phyloP scores from a whole-genome alignment of 148 eudicot species.

The Hydrangea macrophylla region DNA sequence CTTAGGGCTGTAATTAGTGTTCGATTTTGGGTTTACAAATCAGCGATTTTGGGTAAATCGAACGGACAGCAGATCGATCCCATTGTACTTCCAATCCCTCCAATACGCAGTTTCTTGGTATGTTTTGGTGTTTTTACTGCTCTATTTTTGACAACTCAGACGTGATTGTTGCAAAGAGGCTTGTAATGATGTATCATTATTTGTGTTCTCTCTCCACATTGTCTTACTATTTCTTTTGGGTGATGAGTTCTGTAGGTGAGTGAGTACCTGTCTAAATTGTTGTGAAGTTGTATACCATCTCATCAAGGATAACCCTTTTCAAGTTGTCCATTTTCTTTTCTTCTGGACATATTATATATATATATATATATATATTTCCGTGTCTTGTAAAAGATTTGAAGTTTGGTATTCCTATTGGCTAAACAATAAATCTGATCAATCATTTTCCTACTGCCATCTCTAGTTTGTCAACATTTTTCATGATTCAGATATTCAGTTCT shows the following conservation, averaged over 20 bases:
- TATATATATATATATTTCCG: conserved; percentile 3
- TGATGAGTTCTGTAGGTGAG: not conserved
- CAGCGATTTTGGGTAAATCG: no score
- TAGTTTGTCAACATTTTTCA: no score
- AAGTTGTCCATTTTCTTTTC: conserved; percentile 23
- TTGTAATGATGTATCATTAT: conserved; percentile 12
- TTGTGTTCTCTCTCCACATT: not conserved
- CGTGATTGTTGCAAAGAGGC: conserved; percentile 19
- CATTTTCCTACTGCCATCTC: not conserved
- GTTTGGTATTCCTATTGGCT: conserved; percentile 3
- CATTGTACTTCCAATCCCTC: not conserved
- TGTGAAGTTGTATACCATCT: conserved; percentile 25
- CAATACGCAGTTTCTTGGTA: not conserved
- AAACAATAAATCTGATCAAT: conserved; percentile 12
- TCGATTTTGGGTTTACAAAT: no score
- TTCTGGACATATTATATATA: no score
- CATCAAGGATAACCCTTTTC: conserved; percentile 30
- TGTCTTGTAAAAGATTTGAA: conserved; percentile 5
- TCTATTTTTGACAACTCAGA: conserved; percentile 2
- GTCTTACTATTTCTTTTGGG: not conserved
- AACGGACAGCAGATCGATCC: not conserved
- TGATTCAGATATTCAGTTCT: no score
- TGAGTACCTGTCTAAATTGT: conserved; percentile 9
- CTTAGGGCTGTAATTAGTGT: no score
- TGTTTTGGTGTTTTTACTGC: not conserved